Percentiles rank a stretch among this genome's conserved stretches.
These are phyloP conservation scores for Thermothelomyces thermophilus DNA, from an alignment of 2,329 filamentous ascomycete genomes.

Conservation along the genomic window DNA sequence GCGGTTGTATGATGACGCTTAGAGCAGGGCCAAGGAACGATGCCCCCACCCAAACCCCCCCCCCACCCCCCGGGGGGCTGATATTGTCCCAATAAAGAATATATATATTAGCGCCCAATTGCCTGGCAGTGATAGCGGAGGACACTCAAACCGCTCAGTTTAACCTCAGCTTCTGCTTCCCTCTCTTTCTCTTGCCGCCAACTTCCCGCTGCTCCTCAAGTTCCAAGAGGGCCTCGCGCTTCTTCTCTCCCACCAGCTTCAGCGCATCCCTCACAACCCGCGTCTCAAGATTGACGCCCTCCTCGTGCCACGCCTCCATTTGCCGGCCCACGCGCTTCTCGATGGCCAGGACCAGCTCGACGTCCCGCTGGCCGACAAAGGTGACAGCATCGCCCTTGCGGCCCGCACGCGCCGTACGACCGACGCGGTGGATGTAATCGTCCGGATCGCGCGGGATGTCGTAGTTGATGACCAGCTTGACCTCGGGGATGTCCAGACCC, in stretches of 20 bases:
- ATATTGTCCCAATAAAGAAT: no score
- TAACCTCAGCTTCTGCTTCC: conserved; percentile 49
- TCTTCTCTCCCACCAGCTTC: conserved; percentile 91
- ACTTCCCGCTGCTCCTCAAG: conserved; percentile 91
- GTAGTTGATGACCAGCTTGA: conserved; percentile 87
- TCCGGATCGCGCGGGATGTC: conserved; percentile 94
- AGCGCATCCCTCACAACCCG: conserved; percentile 77
- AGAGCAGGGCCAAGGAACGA: no score
- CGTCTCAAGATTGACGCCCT: conserved; percentile 89
- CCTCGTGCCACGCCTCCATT: conserved; percentile 81
- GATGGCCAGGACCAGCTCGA: conserved; percentile 83
- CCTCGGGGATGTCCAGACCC: conserved; percentile 91
- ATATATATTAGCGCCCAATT: no score
- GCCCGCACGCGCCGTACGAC: conserved; percentile 89
- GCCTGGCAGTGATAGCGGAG: no score
- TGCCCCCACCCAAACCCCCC: no score
- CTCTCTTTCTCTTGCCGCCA: conserved; percentile 69
- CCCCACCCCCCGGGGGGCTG: no score
- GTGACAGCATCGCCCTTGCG: conserved; percentile 76
- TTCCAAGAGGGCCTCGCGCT: conserved; percentile 81
- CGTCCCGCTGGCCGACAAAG: conserved; percentile 87
- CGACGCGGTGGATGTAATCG: conserved; percentile 95
- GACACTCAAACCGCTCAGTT: background rate
- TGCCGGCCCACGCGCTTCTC: conserved; percentile 72
- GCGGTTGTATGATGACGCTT: conserved; percentile 18